These are phyloP conservation scores for Backusella australiensis DNA, from an alignment of 192 early-diverging fungal species.

Conservation along the genomic window DNA sequence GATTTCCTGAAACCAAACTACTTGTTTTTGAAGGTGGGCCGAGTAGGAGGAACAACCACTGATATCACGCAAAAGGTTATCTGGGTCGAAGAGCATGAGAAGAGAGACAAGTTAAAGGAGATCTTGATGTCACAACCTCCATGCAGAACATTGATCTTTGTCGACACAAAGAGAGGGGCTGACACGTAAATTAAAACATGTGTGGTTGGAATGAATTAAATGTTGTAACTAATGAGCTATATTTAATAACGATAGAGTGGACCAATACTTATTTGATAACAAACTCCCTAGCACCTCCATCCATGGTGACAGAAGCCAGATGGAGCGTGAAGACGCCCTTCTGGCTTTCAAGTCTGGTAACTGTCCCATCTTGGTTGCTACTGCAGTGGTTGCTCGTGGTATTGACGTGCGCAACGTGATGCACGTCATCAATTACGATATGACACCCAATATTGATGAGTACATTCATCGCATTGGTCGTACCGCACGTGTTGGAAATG, in stretches of 20 bases:
- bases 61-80: conserved; percentile 64
- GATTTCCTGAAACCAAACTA: conserved; percentile 63
- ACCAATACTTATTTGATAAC: conserved; percentile 72
- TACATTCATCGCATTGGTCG: conserved; percentile 97
- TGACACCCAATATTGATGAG: conserved; percentile 73
- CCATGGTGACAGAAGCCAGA: conserved; percentile 80
- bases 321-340: conserved; percentile 63
- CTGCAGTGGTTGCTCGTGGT: conserved; percentile 94
- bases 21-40: conserved; percentile 64
- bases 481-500: conserved; percentile 92
- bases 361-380: conserved; percentile 79
- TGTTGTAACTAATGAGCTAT: background rate
- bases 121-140: conserved; percentile 47
- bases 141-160: conserved; percentile 76
- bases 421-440: conserved; percentile 88
- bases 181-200: conserved; percentile 44
- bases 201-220: background rate
- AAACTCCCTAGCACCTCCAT: conserved; percentile 27
- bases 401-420: conserved; percentile 94
- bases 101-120: conserved; percentile 40
- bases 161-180: conserved; percentile 78
- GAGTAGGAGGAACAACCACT: conserved; percentile 61
- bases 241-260: conserved; percentile 34
- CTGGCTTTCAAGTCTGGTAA: conserved; percentile 67
- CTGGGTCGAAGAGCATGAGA: conserved; percentile 32